phyloP scores from a whole-genome alignment of 768 basidiomycete genomes.

The Dendrothele bispora region DNA sequence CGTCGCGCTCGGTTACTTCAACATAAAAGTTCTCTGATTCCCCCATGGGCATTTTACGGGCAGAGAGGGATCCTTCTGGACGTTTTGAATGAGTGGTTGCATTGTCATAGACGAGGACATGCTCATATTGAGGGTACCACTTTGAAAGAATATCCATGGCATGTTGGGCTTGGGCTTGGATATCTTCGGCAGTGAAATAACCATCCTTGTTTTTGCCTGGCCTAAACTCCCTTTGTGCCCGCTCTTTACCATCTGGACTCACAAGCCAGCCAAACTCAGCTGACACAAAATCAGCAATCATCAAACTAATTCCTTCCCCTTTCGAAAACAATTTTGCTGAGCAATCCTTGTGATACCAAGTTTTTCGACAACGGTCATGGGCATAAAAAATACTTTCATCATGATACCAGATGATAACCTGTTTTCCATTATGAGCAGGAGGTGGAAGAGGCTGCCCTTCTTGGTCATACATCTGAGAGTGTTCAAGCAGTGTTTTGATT shows the following conservation, averaged over 20 bases:
- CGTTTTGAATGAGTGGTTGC: background rate
- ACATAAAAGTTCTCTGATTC: background rate
- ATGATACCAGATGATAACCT: background rate
- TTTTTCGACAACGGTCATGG: background rate
- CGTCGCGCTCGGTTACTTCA: background rate
- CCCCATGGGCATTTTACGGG: background rate
- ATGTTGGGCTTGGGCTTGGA: slow-evolving; percentile 22
- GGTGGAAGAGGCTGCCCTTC: background rate
- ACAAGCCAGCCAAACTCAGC: background rate
- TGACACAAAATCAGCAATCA: slow-evolving; percentile 1
- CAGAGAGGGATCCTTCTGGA: background rate
- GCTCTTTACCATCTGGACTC: background rate
- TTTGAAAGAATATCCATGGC: slow-evolving; percentile 18
- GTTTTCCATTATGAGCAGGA: background rate
- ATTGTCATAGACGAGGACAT: slow-evolving; percentile 4
- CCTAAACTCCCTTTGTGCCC: slow-evolving; percentile 32
- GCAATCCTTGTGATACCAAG: background rate
- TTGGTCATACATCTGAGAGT: background rate
- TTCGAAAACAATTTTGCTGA: background rate
- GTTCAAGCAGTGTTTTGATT: background rate
- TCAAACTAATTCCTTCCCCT: background rate
- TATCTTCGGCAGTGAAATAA: slow-evolving; percentile 33
- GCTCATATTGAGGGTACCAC: background rate
- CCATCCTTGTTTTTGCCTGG: slow-evolving; percentile 32
- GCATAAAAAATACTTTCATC: background rate